Base-by-base conservation (phyloP, 192 early-diverging fungal genomes). In the Coemansia sp. region DNA sequence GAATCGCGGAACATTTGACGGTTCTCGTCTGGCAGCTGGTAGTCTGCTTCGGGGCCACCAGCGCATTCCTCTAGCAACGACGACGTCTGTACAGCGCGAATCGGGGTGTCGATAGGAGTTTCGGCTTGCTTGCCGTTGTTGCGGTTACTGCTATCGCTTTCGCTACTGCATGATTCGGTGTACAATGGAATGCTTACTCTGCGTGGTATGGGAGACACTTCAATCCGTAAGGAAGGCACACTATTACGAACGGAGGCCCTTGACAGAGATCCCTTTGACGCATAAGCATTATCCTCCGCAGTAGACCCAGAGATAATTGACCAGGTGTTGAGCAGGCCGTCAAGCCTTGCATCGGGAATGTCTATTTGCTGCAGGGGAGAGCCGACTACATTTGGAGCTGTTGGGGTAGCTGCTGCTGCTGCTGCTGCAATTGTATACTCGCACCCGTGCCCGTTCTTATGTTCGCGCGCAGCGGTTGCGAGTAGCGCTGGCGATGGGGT, bases 301-400 rank as follows among this genome's bases (percentile, higher is more conserved):
- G 55, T 17, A 25, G 55, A 34, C 4, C 33, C 33, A 20, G 59
- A 35, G 0, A 63, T 41, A 62, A 69, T 65, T 9, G 72, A 71
- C 78, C 78, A 81, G 2, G 78, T 69, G 32, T 69, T 81, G 20
- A 75, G 78, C 69, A 81, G 43, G 0, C 69, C 66, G 41, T 61
- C 73, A 9, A 81, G 40, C 8, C 61, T 63, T 32, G 73, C 73
- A 2, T 69, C 68, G 3, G 78, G 78, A 50, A 81, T 81, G 20
- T 75, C 56, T 10, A 81, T 62, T 14, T 64, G 66, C n/a, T 63
- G 69, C 22, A 80, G 46, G 13, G 65, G 38, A 32, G 62, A 36
- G 60, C 58, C 55, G 19, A 54, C 25, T 0, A 9, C 32, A 8
- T 6, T 25, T 9, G 53, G 25, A 13, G 19, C 32, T 20, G 19